phyloP scores from a whole-genome alignment of 2,329 filamentous ascomycete species.

The Tolypocladium nubicola region DNA sequence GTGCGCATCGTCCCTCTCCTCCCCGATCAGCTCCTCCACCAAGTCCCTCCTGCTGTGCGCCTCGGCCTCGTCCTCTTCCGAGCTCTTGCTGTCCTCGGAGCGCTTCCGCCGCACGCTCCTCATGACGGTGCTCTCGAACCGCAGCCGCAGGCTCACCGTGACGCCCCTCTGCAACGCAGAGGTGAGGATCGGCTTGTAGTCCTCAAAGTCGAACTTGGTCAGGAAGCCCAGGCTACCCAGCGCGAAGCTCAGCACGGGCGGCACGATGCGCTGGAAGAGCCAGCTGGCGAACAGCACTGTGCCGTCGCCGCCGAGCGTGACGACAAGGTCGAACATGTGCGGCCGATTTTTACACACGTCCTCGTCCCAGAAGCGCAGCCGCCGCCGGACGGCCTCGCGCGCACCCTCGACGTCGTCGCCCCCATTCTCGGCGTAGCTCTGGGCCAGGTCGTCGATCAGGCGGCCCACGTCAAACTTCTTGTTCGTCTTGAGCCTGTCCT shows the following conservation, averaged over 20 bases:
- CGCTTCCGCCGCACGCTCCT: constrained; percentile 48
- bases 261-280: constrained; percentile 92
- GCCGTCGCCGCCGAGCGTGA: constrained; percentile 90
- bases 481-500: constrained; percentile 62
- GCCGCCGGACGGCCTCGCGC: constrained; percentile 26
- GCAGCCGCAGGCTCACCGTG: constrained; percentile 73
- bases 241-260: constrained; percentile 84
- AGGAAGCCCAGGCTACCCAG: constrained; percentile 88
- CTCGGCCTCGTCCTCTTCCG: constrained; percentile 26
- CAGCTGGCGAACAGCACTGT: constrained; percentile 94
- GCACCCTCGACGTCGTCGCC: constrained; percentile 22
- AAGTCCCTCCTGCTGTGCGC: constrained; percentile 48
- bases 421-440: constrained; percentile 27
- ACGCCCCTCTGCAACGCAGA: constrained; percentile 73
- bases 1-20: constrained; percentile 71
- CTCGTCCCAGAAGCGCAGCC: constrained; percentile 76
- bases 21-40: constrained; percentile 81
- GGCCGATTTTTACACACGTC: constrained; percentile 67
- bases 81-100: constrained; percentile 9
- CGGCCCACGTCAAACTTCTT: constrained; percentile 63
- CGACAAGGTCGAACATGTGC: constrained; percentile 85
- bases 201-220: constrained; percentile 88
- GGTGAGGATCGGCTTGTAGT: constrained; percentile 58
- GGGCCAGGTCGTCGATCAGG: constrained; percentile 50
- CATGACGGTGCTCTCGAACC: constrained; percentile 94